Evolutionary conservation across 2,329 filamentous ascomycete genomes (phyloP).

Genomic region (Sphaerulina musiva): DNA sequence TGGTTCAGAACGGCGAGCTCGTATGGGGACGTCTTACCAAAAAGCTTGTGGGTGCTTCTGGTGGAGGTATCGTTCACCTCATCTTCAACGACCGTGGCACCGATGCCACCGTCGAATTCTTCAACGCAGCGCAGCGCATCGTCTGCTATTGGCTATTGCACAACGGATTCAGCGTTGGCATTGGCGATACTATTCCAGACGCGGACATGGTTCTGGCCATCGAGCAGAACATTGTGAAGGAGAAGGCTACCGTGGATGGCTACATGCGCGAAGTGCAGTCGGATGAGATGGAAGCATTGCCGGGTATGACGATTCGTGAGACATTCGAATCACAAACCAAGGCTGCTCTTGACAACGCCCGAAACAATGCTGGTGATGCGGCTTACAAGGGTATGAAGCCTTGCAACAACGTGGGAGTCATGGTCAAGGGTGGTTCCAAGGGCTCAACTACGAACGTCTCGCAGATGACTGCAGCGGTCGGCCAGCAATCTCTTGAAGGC

Average conservation of each 20-base stretch:
- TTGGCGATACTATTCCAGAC: slow-evolving; percentile 95
- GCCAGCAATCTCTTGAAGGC: slow-evolving; percentile 96
- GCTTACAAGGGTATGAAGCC: slow-evolving; percentile 92
- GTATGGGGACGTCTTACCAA: slow-evolving; percentile 88
- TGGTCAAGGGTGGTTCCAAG: slow-evolving; percentile 95
- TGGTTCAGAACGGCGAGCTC: slow-evolving; percentile 80
- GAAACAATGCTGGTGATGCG: slow-evolving; percentile 90
- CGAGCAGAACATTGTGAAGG: slow-evolving; percentile 68
- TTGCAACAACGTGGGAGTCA: slow-evolving; percentile 91
- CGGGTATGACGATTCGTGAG: slow-evolving; percentile 97
- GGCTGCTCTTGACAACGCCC: slow-evolving; percentile 85
- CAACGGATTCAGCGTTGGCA: slow-evolving; percentile 94
- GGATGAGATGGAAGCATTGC: slow-evolving; percentile 83
- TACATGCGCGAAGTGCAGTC: slow-evolving; percentile 73
- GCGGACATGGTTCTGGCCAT: slow-evolving; percentile 76
- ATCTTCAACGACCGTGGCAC: slow-evolving; percentile 92
- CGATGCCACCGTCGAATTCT: slow-evolving; percentile 81
- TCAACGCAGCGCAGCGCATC: slow-evolving; percentile 90
- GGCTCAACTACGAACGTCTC: slow-evolving; percentile 99
- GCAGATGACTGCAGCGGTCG: slow-evolving; percentile 97
- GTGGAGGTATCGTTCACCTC: slow-evolving; percentile 88
- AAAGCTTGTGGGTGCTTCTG: slow-evolving; percentile 85
- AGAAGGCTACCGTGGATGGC: slow-evolving; percentile 73
- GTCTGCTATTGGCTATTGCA: slow-evolving; percentile 97
- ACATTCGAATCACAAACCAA: slow-evolving; percentile 98